Conservation (phyloP, 129 eudicot species). For the Flaveria robusta region DNA sequence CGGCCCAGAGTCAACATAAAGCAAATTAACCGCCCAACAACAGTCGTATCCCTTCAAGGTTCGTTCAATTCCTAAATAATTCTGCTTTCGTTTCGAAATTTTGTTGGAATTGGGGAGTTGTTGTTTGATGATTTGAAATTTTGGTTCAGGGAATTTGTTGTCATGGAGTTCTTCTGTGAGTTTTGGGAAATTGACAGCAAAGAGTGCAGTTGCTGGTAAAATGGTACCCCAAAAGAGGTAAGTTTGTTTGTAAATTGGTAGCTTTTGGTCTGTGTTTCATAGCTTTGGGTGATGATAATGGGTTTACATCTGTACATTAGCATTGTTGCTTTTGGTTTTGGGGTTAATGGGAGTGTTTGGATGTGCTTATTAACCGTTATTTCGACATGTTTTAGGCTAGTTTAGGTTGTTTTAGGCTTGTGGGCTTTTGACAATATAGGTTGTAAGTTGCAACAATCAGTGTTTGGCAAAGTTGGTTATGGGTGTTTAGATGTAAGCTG, state of each 20-base stretch:
- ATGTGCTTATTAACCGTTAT: too few species aligned
- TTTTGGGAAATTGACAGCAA: constrained; percentile 45
- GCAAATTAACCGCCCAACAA: constrained; percentile 29
- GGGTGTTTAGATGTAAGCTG: not conserved
- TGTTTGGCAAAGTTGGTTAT: too few species aligned
- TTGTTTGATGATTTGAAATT: constrained; percentile 22
- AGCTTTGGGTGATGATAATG: not conserved
- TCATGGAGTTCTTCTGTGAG: constrained; percentile 62
- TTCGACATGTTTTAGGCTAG: too few species aligned
- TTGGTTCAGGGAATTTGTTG: constrained; percentile 32
- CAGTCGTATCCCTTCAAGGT: constrained; percentile 53
- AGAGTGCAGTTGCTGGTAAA: constrained; percentile 31
- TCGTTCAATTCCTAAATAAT: not conserved
- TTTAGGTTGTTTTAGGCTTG: too few species aligned
- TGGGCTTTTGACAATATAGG: too few species aligned
- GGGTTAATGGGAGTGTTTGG: not conserved
- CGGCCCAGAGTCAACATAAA: constrained; percentile 30
- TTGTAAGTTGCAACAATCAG: too few species aligned
- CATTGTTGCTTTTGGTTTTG: not conserved
- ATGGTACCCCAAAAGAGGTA: constrained; percentile 45
- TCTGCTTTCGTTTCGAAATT: not conserved
- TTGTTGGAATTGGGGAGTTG: not conserved
- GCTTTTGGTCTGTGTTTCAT: too few species aligned
- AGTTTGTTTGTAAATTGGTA: constrained; percentile 13
- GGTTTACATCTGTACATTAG: too few species aligned